These are phyloP conservation scores for Phytophthora idaei DNA, from an alignment of 352 stramenopile genomes.

Conservation along the genomic window DNA sequence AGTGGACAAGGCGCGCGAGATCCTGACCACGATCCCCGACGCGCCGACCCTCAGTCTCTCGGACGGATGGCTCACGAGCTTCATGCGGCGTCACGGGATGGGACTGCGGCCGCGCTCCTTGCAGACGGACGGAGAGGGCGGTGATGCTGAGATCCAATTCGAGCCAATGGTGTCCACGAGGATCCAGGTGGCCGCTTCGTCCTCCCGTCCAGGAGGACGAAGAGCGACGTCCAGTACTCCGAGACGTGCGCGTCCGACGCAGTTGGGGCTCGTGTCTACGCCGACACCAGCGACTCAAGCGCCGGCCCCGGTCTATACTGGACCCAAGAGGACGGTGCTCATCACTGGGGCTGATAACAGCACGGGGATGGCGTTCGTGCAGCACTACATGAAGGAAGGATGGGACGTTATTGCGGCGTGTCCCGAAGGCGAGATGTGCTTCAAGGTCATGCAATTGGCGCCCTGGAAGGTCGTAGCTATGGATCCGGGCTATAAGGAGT, in stretches of 20 bases:
- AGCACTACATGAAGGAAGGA: conserved; percentile 46
- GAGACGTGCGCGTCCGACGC: conserved; percentile 15
- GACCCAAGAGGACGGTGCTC: conserved; percentile 44
- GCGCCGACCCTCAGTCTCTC: conserved; percentile 33
- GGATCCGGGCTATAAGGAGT: conserved; percentile 54
- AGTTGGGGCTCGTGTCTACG: conserved; percentile 20
- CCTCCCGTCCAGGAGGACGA: conserved; percentile 6
- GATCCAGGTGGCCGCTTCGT: neutral
- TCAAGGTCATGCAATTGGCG: conserved; percentile 29
- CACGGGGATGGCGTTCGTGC: conserved; percentile 51
- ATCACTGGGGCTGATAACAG: conserved; percentile 51
- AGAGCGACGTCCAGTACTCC: neutral
- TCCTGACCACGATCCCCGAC: conserved; percentile 26
- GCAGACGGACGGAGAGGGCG: conserved; percentile 29
- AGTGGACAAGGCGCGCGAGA: conserved; percentile 29
- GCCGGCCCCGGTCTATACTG: conserved; percentile 22
- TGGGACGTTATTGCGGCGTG: conserved; percentile 54
- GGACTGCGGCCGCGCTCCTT: conserved; percentile 27
- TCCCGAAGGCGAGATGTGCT: conserved; percentile 21
- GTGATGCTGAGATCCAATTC: conserved; percentile 22
- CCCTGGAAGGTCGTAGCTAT: conserved; percentile 55
- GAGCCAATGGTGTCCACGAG: conserved; percentile 7
- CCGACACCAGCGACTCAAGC: neutral
- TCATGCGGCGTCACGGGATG: conserved; percentile 37
- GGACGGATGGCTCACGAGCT: conserved; percentile 39